These are phyloP conservation scores for Cynara cardunculus DNA, from an alignment of 129 eudicot genomes.

Conservation along the genomic window DNA sequence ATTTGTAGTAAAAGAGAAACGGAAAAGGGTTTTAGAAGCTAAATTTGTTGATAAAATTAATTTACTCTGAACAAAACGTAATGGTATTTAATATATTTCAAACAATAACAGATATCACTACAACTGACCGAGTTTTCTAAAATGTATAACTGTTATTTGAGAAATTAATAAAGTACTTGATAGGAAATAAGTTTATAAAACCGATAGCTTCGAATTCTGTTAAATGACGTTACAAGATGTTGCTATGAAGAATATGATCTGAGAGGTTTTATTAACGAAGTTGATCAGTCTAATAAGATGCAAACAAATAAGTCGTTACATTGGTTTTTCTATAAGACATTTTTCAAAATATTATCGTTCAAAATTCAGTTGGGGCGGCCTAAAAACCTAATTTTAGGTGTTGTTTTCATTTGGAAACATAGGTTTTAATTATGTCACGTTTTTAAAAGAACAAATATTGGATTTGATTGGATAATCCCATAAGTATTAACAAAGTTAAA, in stretches of 20 bases:
- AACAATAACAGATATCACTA: background rate
- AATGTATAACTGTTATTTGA: too few species aligned
- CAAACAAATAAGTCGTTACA: background rate
- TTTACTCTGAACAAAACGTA: background rate
- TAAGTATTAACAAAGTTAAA: background rate
- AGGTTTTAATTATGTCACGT: background rate
- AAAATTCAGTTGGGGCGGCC: background rate
- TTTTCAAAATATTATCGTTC: background rate
- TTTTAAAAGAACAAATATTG: background rate
- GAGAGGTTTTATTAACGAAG: background rate
- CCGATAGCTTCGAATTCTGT: background rate
- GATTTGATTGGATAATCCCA: background rate
- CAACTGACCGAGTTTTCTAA: too few species aligned
- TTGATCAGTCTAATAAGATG: background rate
- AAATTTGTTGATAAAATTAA: background rate
- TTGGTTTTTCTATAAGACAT: background rate
- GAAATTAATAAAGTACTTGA: too few species aligned
- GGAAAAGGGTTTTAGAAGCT: background rate
- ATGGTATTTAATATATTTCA: background rate
- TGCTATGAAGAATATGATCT: background rate
- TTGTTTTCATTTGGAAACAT: background rate
- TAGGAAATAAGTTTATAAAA: too few species aligned
- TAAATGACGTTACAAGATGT: background rate
- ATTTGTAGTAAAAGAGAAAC: too few species aligned
- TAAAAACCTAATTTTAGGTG: background rate